Percentiles rank a stretch among this genome's conserved stretches.
phyloP scores from a whole-genome alignment of 2,329 filamentous ascomycete genomes.

The Acephala macrosclerotiorum region DNA sequence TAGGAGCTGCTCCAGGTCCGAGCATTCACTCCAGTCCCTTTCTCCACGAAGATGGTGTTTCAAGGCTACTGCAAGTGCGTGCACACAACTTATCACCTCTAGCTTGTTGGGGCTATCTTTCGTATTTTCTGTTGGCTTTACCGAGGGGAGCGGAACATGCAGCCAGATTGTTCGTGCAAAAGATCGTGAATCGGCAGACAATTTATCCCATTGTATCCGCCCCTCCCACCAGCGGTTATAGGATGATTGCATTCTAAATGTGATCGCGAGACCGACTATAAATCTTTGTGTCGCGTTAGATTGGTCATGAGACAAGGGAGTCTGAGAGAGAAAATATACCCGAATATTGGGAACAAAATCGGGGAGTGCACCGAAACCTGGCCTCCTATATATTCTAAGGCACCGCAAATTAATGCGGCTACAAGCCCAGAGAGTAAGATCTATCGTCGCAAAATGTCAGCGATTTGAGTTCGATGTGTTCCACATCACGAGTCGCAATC shows the following conservation, averaged over 20 bases:
- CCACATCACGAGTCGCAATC: not conserved
- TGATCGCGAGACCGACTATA: slow-evolving; percentile 29
- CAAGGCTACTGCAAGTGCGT: slow-evolving; percentile 24
- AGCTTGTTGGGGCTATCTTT: not conserved
- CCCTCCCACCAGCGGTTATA: slow-evolving; percentile 32
- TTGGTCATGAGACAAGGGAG: not conserved
- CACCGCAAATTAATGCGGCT: slow-evolving; percentile 16
- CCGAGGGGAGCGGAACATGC: slow-evolving; percentile 18
- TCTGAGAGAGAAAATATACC: slow-evolving; percentile 10
- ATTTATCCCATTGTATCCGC: slow-evolving; percentile 29
- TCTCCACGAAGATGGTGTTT: slow-evolving; percentile 29
- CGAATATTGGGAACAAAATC: slow-evolving; percentile 28
- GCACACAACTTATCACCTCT: slow-evolving; percentile 9
- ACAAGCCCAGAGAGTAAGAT: slow-evolving; percentile 24
- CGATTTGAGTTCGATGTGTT: not conserved
- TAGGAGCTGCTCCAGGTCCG: slow-evolving; percentile 15
- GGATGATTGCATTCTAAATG: slow-evolving; percentile 32
- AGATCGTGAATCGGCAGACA: slow-evolving; percentile 26
- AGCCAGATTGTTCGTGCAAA: slow-evolving; percentile 31
- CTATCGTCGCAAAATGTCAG: slow-evolving; percentile 8
- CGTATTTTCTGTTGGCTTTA: not conserved
- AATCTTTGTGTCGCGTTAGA: slow-evolving; percentile 20
- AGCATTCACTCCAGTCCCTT: slow-evolving; percentile 24
- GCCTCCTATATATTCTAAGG: slow-evolving; percentile 14
- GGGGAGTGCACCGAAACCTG: slow-evolving; percentile 26